phyloP scores from a whole-genome alignment of 2,329 filamentous ascomycete genomes.

The Furcasterigmium sp. region DNA sequence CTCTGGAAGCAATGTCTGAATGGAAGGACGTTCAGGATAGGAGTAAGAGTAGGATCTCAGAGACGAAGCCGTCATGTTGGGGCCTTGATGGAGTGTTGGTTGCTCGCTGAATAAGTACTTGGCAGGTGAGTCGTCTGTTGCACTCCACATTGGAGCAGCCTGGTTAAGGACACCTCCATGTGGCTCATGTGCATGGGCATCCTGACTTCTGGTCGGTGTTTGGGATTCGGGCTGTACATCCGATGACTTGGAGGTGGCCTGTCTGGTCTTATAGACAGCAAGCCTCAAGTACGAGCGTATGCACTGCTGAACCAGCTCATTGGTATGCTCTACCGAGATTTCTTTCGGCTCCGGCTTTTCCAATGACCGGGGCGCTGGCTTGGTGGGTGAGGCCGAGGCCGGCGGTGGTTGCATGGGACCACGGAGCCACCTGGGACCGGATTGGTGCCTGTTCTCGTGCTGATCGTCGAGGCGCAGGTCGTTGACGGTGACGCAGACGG shows the following conservation, averaged over 20 bases:
- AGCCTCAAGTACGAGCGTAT: conserved; percentile 30
- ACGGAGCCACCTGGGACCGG: conserved; percentile 11
- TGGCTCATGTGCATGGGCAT: too few relatives aligned
- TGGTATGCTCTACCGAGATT: conserved; percentile 57
- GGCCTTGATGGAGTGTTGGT: conserved; percentile 27
- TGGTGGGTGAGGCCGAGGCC: conserved; percentile 6
- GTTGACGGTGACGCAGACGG: conserved; percentile 80
- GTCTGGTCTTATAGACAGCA: conserved; percentile 13
- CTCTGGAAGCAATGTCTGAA: conserved; percentile 9
- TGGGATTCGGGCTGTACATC: neutral
- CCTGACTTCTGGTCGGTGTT: neutral
- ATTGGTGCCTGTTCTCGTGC: conserved; percentile 4
- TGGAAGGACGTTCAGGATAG: conserved; percentile 31
- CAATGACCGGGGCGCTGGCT: conserved; percentile 2
- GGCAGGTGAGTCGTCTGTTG: neutral
- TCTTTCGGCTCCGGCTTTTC: conserved; percentile 12
- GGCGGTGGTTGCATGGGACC: conserved; percentile 4
- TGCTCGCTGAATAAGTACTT: conserved; percentile 30
- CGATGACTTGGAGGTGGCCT: conserved; percentile 4
- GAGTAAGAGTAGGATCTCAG: conserved; percentile 39
- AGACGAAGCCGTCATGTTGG: conserved; percentile 16
- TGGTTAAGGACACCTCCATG: too few relatives aligned
- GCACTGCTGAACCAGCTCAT: conserved; percentile 38
- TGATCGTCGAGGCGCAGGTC: conserved; percentile 44
- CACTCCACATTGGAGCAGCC: neutral